Evolutionary conservation across 805 yeast species (phyloP), one percentile per base, ranked within the genome.

Genomic region (Kregervanrija delftensis): DNA sequence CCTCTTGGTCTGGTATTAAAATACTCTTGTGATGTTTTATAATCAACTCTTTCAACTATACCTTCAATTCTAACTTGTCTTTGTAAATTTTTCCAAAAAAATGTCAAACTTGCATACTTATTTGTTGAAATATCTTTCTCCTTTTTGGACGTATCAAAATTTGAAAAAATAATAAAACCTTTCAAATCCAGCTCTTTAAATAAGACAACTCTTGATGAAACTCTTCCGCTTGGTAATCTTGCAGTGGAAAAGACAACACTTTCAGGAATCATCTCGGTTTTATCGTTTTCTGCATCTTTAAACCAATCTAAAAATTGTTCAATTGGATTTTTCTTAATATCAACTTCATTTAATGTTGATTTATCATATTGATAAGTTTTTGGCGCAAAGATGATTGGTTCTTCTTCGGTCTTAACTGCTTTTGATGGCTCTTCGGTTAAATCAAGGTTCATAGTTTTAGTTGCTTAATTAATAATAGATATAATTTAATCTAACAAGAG

Each of bases 51-150:
- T 63, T 86, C 95, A 53, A 86, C 80, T 9, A 68, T 52, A 31
- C 99, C 99, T 63, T 93, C 98, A 8, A 93, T 82, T 49, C 99
- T 76, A 4, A 93, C 95, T 65, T 89, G 97, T 53, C 97, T 79
- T 68, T 93, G 96, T 35, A 83, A 63, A 51, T 79, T 81, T 46
- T 85, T 86, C 99, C 98, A 93, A 67, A 89, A 93, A 62, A 91
- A 93, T 11, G 84, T 83, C 51, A 93, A 68, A 1, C 96, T 79
- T 1, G 90, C 97, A 57, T 77, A 73, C 50, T 86, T 84, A 64
- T 93, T 93, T 33, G 83, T 67, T 34, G 66, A 66, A 48, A 81
- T 69, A 62, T 90, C 97, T 39, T 67, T 58, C 14, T 84, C 79
- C 65, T 93, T 93, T 64, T 86, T 89, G 33, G 95, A 85, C 9